These are phyloP conservation scores for Ustulina deusta DNA, from an alignment of 2,329 filamentous ascomycete species.

Conservation along the genomic window DNA sequence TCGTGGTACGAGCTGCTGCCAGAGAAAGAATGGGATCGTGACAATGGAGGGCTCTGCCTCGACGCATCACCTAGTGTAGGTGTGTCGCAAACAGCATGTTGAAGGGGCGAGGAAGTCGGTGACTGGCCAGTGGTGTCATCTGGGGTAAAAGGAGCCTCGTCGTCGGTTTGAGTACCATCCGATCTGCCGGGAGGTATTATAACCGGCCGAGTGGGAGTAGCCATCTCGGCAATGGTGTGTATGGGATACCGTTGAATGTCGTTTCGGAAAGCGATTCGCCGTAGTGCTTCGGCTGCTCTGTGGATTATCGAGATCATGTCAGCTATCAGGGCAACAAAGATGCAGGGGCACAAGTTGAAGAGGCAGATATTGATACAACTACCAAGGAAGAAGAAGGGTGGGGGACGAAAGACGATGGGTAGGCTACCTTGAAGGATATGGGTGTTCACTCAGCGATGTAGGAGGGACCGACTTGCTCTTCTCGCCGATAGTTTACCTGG, in stretches of 20 bases:
- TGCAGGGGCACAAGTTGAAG: background rate
- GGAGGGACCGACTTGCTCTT: background rate
- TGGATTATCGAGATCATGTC: slow-evolving; percentile 54
- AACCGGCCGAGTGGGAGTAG: slow-evolving; percentile 52
- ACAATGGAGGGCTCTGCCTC: slow-evolving; percentile 69
- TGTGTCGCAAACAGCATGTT: slow-evolving; percentile 61
- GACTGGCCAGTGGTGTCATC: slow-evolving; percentile 58
- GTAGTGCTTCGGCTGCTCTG: slow-evolving; percentile 56
- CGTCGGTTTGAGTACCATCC: slow-evolving; percentile 57
- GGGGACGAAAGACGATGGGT: background rate
- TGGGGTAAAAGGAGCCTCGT: slow-evolving; percentile 58
- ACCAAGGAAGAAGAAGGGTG: no score
- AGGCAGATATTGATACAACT: background rate
- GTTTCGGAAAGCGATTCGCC: slow-evolving; percentile 56
- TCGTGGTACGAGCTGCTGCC: slow-evolving; percentile 87
- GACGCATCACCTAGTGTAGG: slow-evolving; percentile 62
- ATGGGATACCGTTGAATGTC: slow-evolving; percentile 52
- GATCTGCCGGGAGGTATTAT: slow-evolving; percentile 54
- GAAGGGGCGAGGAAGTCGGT: slow-evolving; percentile 57
- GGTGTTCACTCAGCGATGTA: background rate
- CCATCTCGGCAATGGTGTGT: slow-evolving; percentile 59
- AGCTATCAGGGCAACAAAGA: slow-evolving; percentile 52
- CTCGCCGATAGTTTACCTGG: background rate
- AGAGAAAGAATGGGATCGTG: slow-evolving; percentile 85
- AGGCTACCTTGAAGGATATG: slow-evolving; percentile 13